Conservation (phyloP, 73 alveolate species). For the Durusdinium trenchii region DNA sequence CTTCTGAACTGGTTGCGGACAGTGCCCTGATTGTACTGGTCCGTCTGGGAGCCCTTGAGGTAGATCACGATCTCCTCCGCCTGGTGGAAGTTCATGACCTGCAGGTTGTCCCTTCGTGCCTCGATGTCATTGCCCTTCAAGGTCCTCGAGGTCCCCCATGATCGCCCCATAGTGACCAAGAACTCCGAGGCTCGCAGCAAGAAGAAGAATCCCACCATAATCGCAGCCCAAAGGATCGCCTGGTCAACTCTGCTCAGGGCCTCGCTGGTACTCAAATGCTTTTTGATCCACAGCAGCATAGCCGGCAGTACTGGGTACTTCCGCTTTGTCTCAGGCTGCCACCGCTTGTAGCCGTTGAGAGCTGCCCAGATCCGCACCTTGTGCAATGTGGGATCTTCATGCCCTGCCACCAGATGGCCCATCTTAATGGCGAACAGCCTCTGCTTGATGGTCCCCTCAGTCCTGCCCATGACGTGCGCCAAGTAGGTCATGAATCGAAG, state of each 20-base stretch:
- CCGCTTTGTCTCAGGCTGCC: background rate
- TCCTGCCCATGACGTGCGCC: background rate
- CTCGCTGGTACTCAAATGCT: background rate
- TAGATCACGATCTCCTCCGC: no score
- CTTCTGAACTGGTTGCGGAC: background rate
- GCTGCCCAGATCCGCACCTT: background rate
- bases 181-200: background rate
- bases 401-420: background rate
- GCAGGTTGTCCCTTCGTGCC: background rate
- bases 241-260: background rate
- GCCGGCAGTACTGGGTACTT: background rate
- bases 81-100: no score
- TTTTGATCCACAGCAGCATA: background rate
- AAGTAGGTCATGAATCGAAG: background rate
- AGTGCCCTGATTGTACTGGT: background rate
- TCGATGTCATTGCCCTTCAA: background rate
- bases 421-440: background rate
- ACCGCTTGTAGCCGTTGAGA: background rate
- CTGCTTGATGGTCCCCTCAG: background rate
- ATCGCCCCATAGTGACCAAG: background rate
- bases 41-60: no score
- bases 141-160: background rate
- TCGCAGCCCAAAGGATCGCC: background rate
- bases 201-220: background rate
- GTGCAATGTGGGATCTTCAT: background rate